Evolutionary conservation across 1,139 yeast genomes (phyloP).

Genomic region (Taphrina wiesneri): DNA sequence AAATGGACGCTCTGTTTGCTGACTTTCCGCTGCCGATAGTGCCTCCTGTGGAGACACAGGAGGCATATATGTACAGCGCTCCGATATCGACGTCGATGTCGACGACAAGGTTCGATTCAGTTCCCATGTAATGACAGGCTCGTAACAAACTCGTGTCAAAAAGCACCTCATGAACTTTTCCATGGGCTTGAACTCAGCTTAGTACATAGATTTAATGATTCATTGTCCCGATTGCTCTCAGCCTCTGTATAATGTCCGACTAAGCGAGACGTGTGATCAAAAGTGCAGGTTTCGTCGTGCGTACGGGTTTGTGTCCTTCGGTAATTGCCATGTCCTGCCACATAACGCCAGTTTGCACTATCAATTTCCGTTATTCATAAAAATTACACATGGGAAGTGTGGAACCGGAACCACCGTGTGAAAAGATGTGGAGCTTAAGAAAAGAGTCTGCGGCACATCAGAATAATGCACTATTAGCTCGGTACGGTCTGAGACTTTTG

Average conservation of each 20-base stretch:
- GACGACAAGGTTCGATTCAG: not conserved
- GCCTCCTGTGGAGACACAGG: not conserved
- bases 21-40: not conserved
- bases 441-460: not conserved
- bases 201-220: not conserved
- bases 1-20: constrained; percentile 15
- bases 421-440: not conserved
- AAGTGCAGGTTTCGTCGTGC: too few relatives aligned
- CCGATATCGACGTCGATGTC: too few relatives aligned
- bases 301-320: not conserved
- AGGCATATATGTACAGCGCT: not conserved
- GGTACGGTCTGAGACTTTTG: not conserved
- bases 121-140: not conserved
- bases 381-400: constrained; percentile 3
- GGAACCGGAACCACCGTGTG: not conserved
- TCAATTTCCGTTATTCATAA: constrained; percentile 1
- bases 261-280: too few relatives aligned
- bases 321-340: constrained; percentile 3
- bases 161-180: not conserved
- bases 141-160: not conserved
- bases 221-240: not conserved
- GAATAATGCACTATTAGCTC: not conserved
- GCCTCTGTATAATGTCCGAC: too few relatives aligned
- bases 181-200: not conserved
- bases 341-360: not conserved